A percentile compares a stretch with the other conserved stretches of the same genome.
These are phyloP conservation scores for Botrytis porri DNA, from an alignment of 2,329 filamentous ascomycete species.

Conservation along the genomic window DNA sequence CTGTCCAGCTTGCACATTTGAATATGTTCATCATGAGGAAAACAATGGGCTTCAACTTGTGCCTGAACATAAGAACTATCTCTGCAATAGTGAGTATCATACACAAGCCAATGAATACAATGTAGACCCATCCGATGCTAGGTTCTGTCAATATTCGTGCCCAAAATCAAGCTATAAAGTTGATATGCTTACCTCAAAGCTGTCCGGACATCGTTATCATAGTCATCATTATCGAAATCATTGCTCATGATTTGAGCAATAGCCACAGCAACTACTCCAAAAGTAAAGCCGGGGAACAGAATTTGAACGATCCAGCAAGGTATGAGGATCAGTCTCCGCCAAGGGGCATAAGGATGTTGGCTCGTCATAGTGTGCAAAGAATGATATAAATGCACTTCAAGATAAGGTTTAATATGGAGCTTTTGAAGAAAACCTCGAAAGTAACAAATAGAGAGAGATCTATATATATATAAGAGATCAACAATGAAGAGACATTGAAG, in stretches of 20 bases:
- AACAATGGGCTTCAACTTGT: constrained; percentile 28
- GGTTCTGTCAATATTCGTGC: not conserved
- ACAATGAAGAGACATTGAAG: not conserved
- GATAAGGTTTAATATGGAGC: not conserved
- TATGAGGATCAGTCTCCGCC: constrained; percentile 12
- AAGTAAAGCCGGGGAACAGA: not conserved
- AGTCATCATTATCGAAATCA: not conserved
- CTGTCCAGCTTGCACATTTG: constrained; percentile 28
- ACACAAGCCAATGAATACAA: constrained; percentile 20
- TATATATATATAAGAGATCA: not conserved
- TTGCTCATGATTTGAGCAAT: not conserved
- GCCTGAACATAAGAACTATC: constrained; percentile 30
- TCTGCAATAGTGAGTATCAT: constrained; percentile 30
- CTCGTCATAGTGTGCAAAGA: constrained; percentile 5
- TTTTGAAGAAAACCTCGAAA: not conserved
- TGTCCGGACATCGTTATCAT: not conserved
- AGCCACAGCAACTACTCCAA: not conserved
- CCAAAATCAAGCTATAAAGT: too few relatives aligned
- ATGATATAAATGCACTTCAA: not conserved
- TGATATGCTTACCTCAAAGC: not conserved
- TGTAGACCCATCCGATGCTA: constrained; percentile 11
- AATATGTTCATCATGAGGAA: constrained; percentile 31
- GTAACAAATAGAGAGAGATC: not conserved
- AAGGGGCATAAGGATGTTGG: constrained; percentile 18
- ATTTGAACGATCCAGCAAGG: constrained; percentile 19